phyloP scores from a whole-genome alignment of 441 rosid genomes.

The Eruca vesicaria region DNA sequence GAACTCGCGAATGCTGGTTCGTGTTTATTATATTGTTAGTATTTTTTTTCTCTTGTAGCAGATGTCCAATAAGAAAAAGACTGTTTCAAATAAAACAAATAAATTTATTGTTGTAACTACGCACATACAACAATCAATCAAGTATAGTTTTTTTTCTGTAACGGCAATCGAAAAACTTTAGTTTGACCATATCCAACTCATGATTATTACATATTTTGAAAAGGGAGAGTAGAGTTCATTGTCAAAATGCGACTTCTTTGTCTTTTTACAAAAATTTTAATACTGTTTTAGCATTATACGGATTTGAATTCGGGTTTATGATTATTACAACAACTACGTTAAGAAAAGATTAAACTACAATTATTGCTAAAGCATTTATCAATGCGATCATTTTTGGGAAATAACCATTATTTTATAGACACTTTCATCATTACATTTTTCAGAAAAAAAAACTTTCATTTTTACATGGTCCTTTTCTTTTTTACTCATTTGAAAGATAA shows the following conservation, averaged over 20 bases:
- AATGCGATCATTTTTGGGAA: neutral
- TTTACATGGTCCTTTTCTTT: neutral
- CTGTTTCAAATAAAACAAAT: too few species aligned
- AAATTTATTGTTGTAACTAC: neutral
- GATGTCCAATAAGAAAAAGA: neutral
- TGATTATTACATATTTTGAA: neutral
- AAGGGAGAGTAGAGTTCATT: neutral
- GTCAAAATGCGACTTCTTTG: neutral
- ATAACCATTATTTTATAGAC: neutral
- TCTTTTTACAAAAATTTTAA: too few species aligned
- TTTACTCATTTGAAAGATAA: neutral
- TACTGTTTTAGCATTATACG: neutral
- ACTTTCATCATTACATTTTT: too few species aligned
- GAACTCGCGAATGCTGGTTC: neutral
- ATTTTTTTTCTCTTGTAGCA: neutral
- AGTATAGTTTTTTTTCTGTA: neutral
- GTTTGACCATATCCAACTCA: slow-evolving; percentile 12
- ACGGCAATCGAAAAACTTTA: neutral
- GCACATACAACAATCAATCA: slow-evolving; percentile 2
- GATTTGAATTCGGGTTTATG: neutral
- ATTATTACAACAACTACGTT: neutral
- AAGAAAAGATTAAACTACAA: neutral
- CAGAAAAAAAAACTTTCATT: neutral
- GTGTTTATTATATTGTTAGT: neutral
- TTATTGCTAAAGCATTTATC: neutral